phyloP scores from a whole-genome alignment of 192 early-diverging fungal genomes.

The Backusella morwellensis region DNA sequence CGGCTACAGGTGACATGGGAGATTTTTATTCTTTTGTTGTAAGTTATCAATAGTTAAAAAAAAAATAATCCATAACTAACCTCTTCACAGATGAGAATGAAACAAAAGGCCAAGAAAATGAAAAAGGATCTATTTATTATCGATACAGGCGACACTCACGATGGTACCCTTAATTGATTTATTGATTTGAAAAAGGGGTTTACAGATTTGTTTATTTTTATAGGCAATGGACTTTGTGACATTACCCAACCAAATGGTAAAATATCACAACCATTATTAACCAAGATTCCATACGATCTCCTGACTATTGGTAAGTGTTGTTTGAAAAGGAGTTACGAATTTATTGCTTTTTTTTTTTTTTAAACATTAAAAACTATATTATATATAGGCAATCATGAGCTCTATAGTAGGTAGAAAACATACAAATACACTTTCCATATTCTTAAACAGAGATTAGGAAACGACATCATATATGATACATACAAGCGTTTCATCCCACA shows the following conservation, averaged over 20 bases:
- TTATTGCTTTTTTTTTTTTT: not conserved
- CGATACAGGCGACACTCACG: conserved; percentile 50
- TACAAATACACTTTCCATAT: not conserved
- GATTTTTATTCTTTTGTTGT: conserved; percentile 54
- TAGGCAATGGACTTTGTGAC: conserved; percentile 43
- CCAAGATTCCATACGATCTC: conserved; percentile 36
- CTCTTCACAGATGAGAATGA: conserved; percentile 39
- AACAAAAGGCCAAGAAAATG: conserved; percentile 36
- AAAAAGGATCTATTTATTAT: conserved; percentile 53
- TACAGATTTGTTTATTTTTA: not conserved
- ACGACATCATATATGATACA: conserved; percentile 23
- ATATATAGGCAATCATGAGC: conserved; percentile 40
- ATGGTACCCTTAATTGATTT: conserved; percentile 25
- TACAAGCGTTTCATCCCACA: conserved; percentile 21
- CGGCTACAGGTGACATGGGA: conserved; percentile 50
- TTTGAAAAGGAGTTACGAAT: not conserved
- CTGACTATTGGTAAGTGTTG: conserved; percentile 27
- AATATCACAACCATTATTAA: conserved; percentile 38
- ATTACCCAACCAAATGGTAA: conserved; percentile 30
- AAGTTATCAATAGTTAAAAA: not conserved
- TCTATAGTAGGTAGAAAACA: conserved; percentile 7
- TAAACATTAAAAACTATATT: not conserved
- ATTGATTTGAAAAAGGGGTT: not conserved
- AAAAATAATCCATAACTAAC: not conserved
- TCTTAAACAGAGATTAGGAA: conserved; percentile 14